Conservation (phyloP, 768 basidiomycete species). For the Suillus variegatus region DNA sequence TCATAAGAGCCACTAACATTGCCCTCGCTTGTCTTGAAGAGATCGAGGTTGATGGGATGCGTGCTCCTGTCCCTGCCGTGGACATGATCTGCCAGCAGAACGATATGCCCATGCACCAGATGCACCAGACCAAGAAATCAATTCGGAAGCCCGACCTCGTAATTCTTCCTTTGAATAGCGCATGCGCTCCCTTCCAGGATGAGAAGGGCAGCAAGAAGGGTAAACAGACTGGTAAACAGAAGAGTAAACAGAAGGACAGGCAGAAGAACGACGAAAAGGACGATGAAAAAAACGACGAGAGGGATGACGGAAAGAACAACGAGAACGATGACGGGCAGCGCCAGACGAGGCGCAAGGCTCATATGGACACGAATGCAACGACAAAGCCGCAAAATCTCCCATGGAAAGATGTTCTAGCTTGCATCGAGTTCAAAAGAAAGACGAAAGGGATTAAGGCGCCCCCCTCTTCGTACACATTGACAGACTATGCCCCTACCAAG, state of each 20-base stretch:
- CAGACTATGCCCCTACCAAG: neutral
- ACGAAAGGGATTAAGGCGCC: neutral
- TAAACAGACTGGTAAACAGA: too few species aligned
- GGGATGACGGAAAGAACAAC: neutral
- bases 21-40: slow-evolving; percentile 4
- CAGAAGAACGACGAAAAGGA: too few species aligned
- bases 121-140: neutral
- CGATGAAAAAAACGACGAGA: too few species aligned
- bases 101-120: neutral
- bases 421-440: too few species aligned
- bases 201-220: neutral
- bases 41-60: neutral
- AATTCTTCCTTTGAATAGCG: neutral
- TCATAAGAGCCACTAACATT: neutral
- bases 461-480: neutral
- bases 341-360: neutral
- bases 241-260: neutral
- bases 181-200: neutral
- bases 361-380: neutral
- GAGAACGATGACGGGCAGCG: too few species aligned
- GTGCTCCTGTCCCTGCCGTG: neutral
- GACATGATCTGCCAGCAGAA: neutral
- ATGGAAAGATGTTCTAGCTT: neutral
- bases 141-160: slow-evolving; percentile 4
- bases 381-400: neutral